phyloP scores from a whole-genome alignment of 73 alveolate species.

The Durusdinium trenchii region DNA sequence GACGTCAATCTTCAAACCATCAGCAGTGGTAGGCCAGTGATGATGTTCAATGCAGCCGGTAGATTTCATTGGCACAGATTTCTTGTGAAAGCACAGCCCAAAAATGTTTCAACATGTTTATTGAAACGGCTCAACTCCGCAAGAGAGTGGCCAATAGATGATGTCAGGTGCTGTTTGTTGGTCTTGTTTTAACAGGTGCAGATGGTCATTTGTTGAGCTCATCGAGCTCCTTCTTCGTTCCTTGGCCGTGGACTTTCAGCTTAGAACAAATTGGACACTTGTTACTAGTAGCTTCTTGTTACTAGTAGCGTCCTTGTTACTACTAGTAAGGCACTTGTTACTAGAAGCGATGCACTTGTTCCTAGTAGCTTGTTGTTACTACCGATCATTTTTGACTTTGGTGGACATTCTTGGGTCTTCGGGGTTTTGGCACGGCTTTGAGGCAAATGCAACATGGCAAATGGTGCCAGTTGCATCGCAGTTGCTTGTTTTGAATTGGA shows the following conservation, averaged over 20 bases:
- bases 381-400: too few species aligned
- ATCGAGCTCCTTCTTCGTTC: background rate
- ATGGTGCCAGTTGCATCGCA: constrained; percentile 64
- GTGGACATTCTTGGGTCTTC: too few species aligned
- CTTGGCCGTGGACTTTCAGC: background rate
- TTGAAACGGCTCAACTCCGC: background rate
- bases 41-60: background rate
- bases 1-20: constrained; percentile 46
- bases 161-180: background rate
- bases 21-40: constrained; percentile 92
- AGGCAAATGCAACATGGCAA: constrained; percentile 48
- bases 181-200: constrained; percentile 15
- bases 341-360: too few species aligned
- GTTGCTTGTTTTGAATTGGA: background rate
- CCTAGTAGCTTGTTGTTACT: too few species aligned
- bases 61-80: background rate
- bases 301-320: too few species aligned
- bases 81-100: background rate
- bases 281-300: too few species aligned
- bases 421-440: too few species aligned
- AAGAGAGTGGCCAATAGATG: too few species aligned
- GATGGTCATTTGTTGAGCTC: constrained; percentile 50
- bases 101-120: background rate
- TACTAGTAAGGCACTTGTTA: too few species aligned
- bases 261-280: too few species aligned